Base-by-base conservation (phyloP, 306 rosid species). In the Sindora glabra region DNA sequence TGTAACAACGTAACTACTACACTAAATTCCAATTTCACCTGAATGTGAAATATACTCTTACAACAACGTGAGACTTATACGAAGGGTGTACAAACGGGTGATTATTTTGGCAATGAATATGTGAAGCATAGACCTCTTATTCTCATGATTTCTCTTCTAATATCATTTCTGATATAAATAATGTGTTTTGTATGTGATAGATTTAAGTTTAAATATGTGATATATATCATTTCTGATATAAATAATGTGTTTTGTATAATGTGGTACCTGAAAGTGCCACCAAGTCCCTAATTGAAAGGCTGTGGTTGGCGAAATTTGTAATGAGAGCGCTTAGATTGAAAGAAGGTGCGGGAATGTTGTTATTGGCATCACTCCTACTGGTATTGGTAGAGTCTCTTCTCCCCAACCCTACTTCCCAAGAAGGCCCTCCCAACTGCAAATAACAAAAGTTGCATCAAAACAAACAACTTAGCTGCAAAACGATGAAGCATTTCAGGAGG, bases 331-430 rank as follows among this genome's bases (percentile, higher is more conserved):
- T 36, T 8, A 72, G 55, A 39, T 30, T 63, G 34, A 70, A 22
- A 3, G 1, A 33, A 3, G 86, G 82, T 4, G 33, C 52, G 1
- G 86, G 90, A 30, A 84, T 59, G 62, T 17, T 48, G 5, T 40
- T 66, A 25, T 80, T 77, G 45, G 86, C 90, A 21, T 55, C 76
- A 68, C 41, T 32, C 19, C 64, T 72, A 64, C 71, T 84, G 27
- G 86, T 86, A 26, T 77, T 80, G 9, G 67, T 72, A 3, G 86
- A 80, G 54, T 84, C 90, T 65, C 82, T 80, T 72, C 90, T 80
- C 64, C 86, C 86, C 74, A 80, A 73, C 0, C 64, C 36, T 54
- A 80, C 80, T 55, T 77, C 47, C 90, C 90, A 84, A 0, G 71
- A 66, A 44, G 86, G 90, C 6, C 90, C 86, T 26, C 84, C 84